Evolutionary conservation across 2,329 filamentous ascomycete genomes (phyloP).

Genomic region (Colletotrichum kahawae): DNA sequence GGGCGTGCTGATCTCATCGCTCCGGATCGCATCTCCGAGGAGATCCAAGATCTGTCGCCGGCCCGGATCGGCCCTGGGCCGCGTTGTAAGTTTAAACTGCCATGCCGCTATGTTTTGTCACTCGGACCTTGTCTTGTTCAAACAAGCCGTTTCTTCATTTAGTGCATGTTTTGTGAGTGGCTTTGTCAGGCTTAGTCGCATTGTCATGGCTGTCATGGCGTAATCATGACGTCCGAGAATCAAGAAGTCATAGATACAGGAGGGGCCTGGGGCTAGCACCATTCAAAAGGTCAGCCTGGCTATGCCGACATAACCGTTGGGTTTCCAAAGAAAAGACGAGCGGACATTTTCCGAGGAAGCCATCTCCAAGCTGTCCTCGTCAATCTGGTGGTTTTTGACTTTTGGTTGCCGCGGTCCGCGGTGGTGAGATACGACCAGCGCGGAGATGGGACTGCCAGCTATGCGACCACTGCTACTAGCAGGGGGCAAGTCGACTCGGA

Average conservation of each 20-base stretch:
- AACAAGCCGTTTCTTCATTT: background rate
- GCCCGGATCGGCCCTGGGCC: background rate
- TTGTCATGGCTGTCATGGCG: constrained; percentile 1
- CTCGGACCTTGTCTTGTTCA: background rate
- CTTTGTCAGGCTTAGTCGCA: background rate
- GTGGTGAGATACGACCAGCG: background rate
- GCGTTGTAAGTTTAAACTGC: background rate
- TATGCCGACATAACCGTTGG: background rate
- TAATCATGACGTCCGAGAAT: constrained; percentile 16
- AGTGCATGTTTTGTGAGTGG: background rate
- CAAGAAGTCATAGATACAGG: background rate
- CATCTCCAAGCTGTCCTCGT: background rate
- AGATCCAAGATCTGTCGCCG: background rate
- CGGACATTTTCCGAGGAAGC: background rate
- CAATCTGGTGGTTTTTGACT: background rate
- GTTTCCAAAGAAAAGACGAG: background rate
- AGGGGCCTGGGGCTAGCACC: background rate
- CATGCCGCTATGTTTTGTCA: background rate
- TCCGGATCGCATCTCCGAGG: background rate
- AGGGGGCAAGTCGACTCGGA: constrained; percentile 34
- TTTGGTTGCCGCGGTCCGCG: background rate
- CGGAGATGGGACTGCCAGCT: constrained; percentile 7
- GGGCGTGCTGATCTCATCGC: background rate
- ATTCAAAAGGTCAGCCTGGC: background rate
- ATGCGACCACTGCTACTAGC: constrained; percentile 34